Evolutionary conservation across 306 rosid genomes (phyloP), one percentile per base, ranked within the genome.

Genomic region (Canavalia gladiata): DNA sequence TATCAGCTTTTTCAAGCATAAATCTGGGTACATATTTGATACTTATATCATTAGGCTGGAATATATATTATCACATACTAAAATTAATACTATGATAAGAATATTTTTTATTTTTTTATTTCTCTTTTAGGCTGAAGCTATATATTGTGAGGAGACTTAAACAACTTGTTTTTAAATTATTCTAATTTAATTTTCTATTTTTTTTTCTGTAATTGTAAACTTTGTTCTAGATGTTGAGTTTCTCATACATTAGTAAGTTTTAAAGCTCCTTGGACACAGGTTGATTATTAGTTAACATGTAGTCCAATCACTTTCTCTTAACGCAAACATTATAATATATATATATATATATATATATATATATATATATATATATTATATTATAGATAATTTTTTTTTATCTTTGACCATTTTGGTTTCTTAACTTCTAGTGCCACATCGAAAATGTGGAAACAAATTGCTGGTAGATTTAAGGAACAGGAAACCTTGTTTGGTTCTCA

Each of bases 1-100:
- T 75, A 91, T 93, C 83, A 82, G 72, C 85, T 84, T 28, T 89
- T 93, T 77, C 97, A 91, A 13, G 83, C 76, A 30, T 90, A 90
- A 81, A 86, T 91, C 77, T 87, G 60, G 91, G 97, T 92, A 87
- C 42, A 34, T 6, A 77, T 30, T 67, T 2, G 39, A 1, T 31
- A 4, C 37, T 42, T 11, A 25, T 41, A 35, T 49, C 52, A 49
- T 30, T 7, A 12, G 56, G 56, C 31, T 37, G 43, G 25, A 64
- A 60, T 4, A 33, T 33, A 76, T 60, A 8, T 54, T 25, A 11
- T 7, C 46, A 42, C 1, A 35, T 12, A 58, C 46, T 47, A 49
- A 63, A 47, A 37, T 37, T 51, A n/a, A 55, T 18, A 52, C 66
- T 10, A 29, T 41, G 7, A 56, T 2, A 1, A 39, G 28, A 18